A percentile compares a stretch with the other conserved stretches of the same genome.
phyloP scores from a whole-genome alignment of 1,139 yeast genomes.

The Kodamaea alishanica region DNA sequence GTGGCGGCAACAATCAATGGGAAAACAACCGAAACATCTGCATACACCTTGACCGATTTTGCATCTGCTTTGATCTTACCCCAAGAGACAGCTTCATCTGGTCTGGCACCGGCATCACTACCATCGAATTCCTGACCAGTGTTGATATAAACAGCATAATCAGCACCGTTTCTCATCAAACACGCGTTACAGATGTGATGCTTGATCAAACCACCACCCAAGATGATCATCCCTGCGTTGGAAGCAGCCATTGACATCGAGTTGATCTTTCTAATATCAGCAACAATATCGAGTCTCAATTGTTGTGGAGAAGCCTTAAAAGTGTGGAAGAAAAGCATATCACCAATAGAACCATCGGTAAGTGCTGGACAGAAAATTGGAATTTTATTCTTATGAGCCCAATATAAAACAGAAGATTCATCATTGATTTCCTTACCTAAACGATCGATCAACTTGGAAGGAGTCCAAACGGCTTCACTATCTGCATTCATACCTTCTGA shows the following conservation, averaged over 20 bases:
- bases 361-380: conserved; percentile 97
- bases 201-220: conserved; percentile 95
- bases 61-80: conserved; percentile 97
- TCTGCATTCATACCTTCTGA: conserved; percentile 50
- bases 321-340: conserved; percentile 97
- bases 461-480: conserved; percentile 72
- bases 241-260: conserved; percentile 95
- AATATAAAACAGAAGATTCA: conserved; percentile 89
- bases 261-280: conserved; percentile 87
- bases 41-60: conserved; percentile 82
- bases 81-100: conserved; percentile 99
- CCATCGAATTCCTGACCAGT: conserved; percentile 99
- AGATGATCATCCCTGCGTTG: conserved; percentile 89
- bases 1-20: conserved; percentile 98
- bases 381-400: conserved; percentile 96
- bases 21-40: conserved; percentile 94
- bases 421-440: conserved; percentile 93
- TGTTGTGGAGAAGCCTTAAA: conserved; percentile 91
- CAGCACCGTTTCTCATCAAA: conserved; percentile 98
- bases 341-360: conserved; percentile 98
- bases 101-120: conserved; percentile 98
- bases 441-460: conserved; percentile 86
- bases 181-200: conserved; percentile 98
- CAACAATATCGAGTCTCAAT: conserved; percentile 84
- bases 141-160: conserved; percentile 92